phyloP scores from a whole-genome alignment of 1,284 basidiomycete species.

The Clitocybe nebularis region DNA sequence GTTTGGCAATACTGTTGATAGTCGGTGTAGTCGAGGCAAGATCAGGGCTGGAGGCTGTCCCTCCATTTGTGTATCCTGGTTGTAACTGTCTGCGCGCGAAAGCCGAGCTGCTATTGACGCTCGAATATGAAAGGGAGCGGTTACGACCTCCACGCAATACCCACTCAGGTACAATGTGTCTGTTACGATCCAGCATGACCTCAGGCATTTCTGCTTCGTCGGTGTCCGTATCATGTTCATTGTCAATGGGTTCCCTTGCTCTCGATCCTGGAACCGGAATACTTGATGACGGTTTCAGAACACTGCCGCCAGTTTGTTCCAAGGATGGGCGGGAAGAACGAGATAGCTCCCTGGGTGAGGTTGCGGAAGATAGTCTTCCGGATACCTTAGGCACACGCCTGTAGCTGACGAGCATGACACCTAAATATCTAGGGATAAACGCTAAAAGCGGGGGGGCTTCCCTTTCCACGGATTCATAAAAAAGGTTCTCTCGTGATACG shows the following conservation, averaged over 20 bases:
- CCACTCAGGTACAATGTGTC: constrained; percentile 96
- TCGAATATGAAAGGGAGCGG: constrained; percentile 51
- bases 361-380: constrained; percentile 21
- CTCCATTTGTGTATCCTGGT: constrained; percentile 41
- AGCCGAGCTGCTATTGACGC: constrained; percentile 24
- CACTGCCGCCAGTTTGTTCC: constrained; percentile 34
- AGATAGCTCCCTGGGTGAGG: constrained; percentile 20
- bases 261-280: constrained; percentile 12
- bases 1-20: constrained; percentile 21
- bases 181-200: constrained; percentile 88
- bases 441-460: constrained; percentile 88
- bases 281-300: constrained; percentile 14
- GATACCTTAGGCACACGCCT: constrained; percentile 62
- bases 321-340: constrained; percentile 21
- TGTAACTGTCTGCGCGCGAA: constrained; percentile 30
- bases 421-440: constrained; percentile 95
- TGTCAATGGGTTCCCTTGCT: constrained; percentile 6
- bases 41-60: constrained; percentile 65
- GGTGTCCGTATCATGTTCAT: constrained; percentile 40
- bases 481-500: constrained; percentile 94
- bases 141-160: constrained; percentile 60
- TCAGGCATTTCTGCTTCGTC: constrained; percentile 80
- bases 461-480: constrained; percentile 95
- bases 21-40: constrained; percentile 35
- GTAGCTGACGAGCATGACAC: constrained; percentile 98